phyloP scores from a whole-genome alignment of 805 yeast genomes.

The Candida michaelii region DNA sequence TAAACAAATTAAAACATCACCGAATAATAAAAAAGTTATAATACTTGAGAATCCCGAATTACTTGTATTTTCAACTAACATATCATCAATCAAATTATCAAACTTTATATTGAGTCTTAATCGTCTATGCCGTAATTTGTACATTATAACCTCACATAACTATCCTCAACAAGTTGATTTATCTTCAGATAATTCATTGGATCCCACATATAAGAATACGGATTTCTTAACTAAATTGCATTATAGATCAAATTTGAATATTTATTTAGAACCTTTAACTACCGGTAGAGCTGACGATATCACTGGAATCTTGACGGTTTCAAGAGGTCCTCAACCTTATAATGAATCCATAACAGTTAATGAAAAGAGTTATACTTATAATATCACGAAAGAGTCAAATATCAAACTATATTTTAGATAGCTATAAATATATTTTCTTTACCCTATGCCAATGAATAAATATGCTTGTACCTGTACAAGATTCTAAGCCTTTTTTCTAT shows the following conservation, averaged over 20 bases:
- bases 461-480: too few species aligned
- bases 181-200: constrained; percentile 13
- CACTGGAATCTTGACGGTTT: constrained; percentile 66
- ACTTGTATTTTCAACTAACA: constrained; percentile 42
- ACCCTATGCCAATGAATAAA: too few species aligned
- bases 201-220: constrained; percentile 42
- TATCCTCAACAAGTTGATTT: constrained; percentile 33
- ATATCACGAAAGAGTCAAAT: constrained; percentile 53
- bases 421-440: too few species aligned
- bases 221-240: constrained; percentile 48
- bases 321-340: constrained; percentile 52
- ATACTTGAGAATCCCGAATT: constrained; percentile 50
- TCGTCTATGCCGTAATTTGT: constrained; percentile 29
- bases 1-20: constrained; percentile 7
- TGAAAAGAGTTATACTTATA: constrained; percentile 66
- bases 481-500: constrained; percentile 27
- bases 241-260: constrained; percentile 50
- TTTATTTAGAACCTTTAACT: constrained; percentile 64
- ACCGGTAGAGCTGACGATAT: constrained; percentile 85
- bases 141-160: constrained; percentile 40
- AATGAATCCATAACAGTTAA: constrained; percentile 15
- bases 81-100: constrained; percentile 35
- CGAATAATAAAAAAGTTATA: constrained; percentile 21
- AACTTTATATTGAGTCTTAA: constrained; percentile 33
- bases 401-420: constrained; percentile 47